Evolutionary conservation across 495 filamentous ascomycete species (phyloP).

Genomic region (Xylaria longipes): DNA sequence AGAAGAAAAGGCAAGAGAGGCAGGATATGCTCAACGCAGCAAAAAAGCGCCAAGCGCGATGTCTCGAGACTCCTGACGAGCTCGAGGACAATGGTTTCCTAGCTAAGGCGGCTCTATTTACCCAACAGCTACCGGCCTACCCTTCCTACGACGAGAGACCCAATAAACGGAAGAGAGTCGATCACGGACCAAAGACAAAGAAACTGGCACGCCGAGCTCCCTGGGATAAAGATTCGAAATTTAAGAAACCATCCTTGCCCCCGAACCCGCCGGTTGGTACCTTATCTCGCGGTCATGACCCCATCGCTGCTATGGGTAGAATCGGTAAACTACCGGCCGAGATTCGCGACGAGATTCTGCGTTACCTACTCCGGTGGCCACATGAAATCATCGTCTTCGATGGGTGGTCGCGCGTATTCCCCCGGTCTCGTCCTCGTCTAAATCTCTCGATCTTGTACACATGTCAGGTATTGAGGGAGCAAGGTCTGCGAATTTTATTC

Average conservation of each 20-base stretch:
- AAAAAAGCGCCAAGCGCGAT: neutral
- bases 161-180: neutral
- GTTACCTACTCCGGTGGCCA: slow-evolving; percentile 40
- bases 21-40: neutral
- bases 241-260: slow-evolving; percentile 21
- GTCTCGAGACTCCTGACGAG: neutral
- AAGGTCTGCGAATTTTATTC: slow-evolving; percentile 46
- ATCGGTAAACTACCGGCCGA: slow-evolving; percentile 37
- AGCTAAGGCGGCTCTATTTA: neutral
- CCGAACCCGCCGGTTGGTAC: neutral
- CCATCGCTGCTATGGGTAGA: slow-evolving; percentile 1
- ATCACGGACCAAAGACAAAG: neutral
- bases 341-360: slow-evolving; percentile 46
- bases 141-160: slow-evolving; percentile 6
- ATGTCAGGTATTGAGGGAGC: slow-evolving; percentile 33
- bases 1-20: slow-evolving; percentile 9
- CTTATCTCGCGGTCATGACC: neutral
- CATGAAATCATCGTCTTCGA: slow-evolving; percentile 43
- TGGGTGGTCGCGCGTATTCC: slow-evolving; percentile 43
- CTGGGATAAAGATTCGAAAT: slow-evolving; percentile 19
- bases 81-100: neutral
- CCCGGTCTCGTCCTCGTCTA: slow-evolving; percentile 28
- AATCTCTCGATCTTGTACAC: slow-evolving; percentile 42
- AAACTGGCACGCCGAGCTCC: slow-evolving; percentile 9
- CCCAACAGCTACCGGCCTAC: neutral